Base-by-base conservation (phyloP, 306 rosid genomes). In the Inga oerstediana region DNA sequence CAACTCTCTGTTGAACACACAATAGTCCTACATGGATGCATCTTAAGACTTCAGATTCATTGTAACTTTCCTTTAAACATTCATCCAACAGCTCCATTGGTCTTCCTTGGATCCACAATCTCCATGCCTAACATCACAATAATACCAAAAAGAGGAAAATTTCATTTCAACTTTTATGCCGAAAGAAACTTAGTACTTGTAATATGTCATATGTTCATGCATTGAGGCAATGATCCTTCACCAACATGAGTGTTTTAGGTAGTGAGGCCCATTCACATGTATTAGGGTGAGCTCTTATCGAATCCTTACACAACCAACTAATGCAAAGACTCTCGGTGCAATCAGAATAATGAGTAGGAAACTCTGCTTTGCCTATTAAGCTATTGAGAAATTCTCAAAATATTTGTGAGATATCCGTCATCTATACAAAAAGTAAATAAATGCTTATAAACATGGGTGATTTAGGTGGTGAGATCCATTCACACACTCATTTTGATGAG, bases 21-120 rank as follows among this genome's bases (percentile, higher is more conserved):
- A 37, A 37, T 37, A 37, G 41, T 37, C 41, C 41, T 37, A 37
- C 41, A 0, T 37, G 41, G 5, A 37, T 37, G 7, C 41, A 37
- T 37, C 41, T 37, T 37, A 37, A 8, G 4, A 64, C 65, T 13
- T 85, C 82, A 46, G 13, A 72, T 43, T 22, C 41, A 51, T 0
- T 13, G 1, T 9, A 4, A 10, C 4, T 34, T 16, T 51, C 43
- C 10, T 8, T 19, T 10, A 71, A 8, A 3, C 30, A 44, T 3
- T 43, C 39, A 85, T 64, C 83, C 22, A 81, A 41, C 1, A 85
- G 77, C 24, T 85, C 82, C 22, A 77, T 20, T 20, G 88, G 48
- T 15, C 59, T 81, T 32, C 69, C 49, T 19, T 77, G 82, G 7
- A 1, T 72, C 85, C 88, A 85, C 24, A 85, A 6, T 30, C 39